A percentile compares a stretch with the other conserved stretches of the same genome.
Evolutionary conservation across 306 rosid species (phyloP).

Genomic region (Cicer judaicum): DNA sequence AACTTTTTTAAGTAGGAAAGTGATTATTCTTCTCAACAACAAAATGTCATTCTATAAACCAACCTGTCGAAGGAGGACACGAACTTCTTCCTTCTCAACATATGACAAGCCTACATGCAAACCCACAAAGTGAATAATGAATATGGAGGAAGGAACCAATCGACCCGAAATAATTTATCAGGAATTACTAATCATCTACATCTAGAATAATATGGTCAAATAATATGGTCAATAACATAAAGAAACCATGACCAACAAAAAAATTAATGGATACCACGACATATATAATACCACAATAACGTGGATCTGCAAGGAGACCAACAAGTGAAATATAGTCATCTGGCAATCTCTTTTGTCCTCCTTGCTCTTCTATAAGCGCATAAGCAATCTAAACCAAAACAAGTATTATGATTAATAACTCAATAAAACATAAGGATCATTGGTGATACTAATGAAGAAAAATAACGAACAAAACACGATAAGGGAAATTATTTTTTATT

Average conservation of each 20-base stretch:
- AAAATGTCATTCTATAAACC: constrained; percentile 50
- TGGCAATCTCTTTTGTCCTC: constrained; percentile 65
- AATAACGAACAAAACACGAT: constrained; percentile 15
- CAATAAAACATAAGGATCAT: constrained; percentile 19
- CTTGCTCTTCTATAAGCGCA: constrained; percentile 92
- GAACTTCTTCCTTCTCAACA: constrained; percentile 97
- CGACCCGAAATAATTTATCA: constrained; percentile 41
- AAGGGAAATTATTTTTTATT: constrained; percentile 29
- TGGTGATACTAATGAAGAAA: constrained; percentile 10
- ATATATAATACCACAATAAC: constrained; percentile 82
- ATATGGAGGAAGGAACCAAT: constrained; percentile 37
- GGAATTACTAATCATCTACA: constrained; percentile 35
- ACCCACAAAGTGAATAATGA: constrained; percentile 45
- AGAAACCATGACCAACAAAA: constrained; percentile 36
- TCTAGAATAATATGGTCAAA: constrained; percentile 33
- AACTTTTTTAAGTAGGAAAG: background rate
- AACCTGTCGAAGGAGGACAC: constrained; percentile 92
- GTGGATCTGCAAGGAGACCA: constrained; percentile 95
- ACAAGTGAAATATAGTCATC: constrained; percentile 91
- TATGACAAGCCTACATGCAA: constrained; percentile 81
- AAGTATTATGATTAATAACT: constrained; percentile 29
- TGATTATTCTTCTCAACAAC: constrained; percentile 14
- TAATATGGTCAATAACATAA: constrained; percentile 31
- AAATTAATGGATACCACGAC: constrained; percentile 59
- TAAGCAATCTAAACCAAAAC: constrained; percentile 79